These are phyloP conservation scores for Daldinia vernicosa DNA, from an alignment of 495 filamentous ascomycete species.

Conservation along the genomic window DNA sequence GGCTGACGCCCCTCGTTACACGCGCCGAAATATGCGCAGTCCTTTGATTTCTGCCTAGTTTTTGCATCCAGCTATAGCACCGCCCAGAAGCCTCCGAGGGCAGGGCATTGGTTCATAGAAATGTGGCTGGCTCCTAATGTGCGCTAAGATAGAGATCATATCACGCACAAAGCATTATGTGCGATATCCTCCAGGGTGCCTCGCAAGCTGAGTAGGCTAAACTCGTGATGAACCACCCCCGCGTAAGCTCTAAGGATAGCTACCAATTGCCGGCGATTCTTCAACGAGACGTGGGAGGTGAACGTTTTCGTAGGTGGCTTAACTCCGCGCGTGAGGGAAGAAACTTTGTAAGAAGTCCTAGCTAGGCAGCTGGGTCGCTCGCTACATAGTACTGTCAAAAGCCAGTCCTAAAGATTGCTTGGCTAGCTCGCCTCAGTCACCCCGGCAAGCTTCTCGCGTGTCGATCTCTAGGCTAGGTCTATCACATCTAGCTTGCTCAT, in stretches of 20 bases:
- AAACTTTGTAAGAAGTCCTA: not conserved
- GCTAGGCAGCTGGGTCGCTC: not conserved
- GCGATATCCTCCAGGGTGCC: not conserved
- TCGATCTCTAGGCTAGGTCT: constrained; percentile 6
- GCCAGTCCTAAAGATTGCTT: not conserved
- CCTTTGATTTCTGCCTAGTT: not conserved
- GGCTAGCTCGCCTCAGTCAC: not conserved
- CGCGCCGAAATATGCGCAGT: not conserved
- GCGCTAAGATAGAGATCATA: constrained; percentile 12
- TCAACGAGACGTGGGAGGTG: not conserved
- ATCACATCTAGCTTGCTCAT: not conserved
- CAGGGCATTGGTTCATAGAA: constrained; percentile 19
- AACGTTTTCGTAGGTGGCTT: constrained; percentile 19
- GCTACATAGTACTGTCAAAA: constrained; percentile 8
- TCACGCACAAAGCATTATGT: not conserved
- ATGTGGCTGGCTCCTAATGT: constrained; percentile 27
- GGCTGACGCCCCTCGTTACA: constrained; percentile 24
- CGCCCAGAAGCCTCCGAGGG: not conserved
- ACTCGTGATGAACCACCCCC: not conserved
- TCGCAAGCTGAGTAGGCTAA: not conserved
- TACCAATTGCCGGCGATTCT: not conserved
- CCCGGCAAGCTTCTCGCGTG: not conserved
- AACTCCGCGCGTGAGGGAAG: constrained; percentile 3
- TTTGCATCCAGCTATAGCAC: constrained; percentile 13
- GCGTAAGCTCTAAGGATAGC: constrained; percentile 7